phyloP scores from a whole-genome alignment of 495 filamentous ascomycete species.

The Halenospora varia region DNA sequence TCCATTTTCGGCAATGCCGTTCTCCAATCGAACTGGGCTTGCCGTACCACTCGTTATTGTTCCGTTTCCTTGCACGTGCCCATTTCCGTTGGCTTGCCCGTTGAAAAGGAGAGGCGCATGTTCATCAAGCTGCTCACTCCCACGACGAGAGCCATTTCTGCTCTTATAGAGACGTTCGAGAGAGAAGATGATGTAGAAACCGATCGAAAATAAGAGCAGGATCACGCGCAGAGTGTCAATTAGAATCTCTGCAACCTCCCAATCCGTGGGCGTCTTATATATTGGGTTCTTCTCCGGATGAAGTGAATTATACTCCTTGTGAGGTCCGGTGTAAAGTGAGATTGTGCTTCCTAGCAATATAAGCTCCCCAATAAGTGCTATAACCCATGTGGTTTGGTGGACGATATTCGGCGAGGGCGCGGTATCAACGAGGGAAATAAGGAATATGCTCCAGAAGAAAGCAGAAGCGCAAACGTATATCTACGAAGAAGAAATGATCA shows the following conservation, averaged over 20 bases:
- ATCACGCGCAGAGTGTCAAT: conserved; percentile 57
- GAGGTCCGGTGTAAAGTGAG: conserved; percentile 53
- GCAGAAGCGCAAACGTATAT: conserved; percentile 73
- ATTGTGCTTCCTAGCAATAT: conserved; percentile 62
- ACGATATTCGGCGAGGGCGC: conserved; percentile 66
- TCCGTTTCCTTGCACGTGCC: conserved; percentile 12
- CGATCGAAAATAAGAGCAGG: conserved; percentile 51
- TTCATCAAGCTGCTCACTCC: conserved; percentile 8
- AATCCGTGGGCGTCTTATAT: conserved; percentile 37
- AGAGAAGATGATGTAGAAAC: conserved; percentile 57
- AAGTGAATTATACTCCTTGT: conserved; percentile 50
- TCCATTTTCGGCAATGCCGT: neutral
- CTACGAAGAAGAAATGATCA: conserved; percentile 35
- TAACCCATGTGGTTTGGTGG: conserved; percentile 70
- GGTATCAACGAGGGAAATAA: conserved; percentile 78
- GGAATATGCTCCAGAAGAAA: conserved; percentile 53
- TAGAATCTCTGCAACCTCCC: conserved; percentile 61
- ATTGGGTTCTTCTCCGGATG: conserved; percentile 35
- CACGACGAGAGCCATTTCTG: conserved; percentile 4
- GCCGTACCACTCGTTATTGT: conserved; percentile 5
- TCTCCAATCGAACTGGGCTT: neutral
- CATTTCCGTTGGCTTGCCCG: conserved; percentile 31
- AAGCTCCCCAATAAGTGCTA: conserved; percentile 63
- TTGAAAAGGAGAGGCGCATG: conserved; percentile 14
- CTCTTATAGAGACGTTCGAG: conserved; percentile 22